Conservation (phyloP, 805 yeast species). For the Barnettozyma pratensis region DNA sequence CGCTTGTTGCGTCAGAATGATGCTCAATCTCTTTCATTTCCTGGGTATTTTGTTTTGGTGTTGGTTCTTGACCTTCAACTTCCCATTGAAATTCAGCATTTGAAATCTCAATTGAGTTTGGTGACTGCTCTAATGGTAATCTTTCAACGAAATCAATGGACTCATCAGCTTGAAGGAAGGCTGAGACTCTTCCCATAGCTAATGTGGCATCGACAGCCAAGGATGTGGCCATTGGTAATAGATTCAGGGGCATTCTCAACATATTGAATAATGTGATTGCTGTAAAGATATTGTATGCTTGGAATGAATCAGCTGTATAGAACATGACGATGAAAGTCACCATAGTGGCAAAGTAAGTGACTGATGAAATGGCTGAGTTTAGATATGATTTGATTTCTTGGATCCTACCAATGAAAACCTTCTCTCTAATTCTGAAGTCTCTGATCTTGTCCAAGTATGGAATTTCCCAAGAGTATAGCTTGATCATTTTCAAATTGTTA, state of each 20-base stretch:
- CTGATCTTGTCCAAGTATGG: conserved; percentile 61
- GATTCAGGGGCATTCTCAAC: conserved; percentile 52
- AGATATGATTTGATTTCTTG: conserved; percentile 60
- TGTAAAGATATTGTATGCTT: conserved; percentile 65
- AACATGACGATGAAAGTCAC: conserved; percentile 63
- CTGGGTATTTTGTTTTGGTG: conserved; percentile 1
- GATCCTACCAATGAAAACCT: conserved; percentile 53
- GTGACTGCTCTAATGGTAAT: conserved; percentile 31
- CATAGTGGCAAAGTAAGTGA: conserved; percentile 48
- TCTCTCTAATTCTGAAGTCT: conserved; percentile 55
- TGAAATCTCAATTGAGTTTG: conserved; percentile 38
- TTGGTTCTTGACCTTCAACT: conserved; percentile 23
- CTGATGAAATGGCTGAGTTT: conserved; percentile 60
- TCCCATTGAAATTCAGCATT: conserved; percentile 56
- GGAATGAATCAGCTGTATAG: conserved; percentile 35
- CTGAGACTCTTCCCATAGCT: conserved; percentile 49
- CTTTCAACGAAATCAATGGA: conserved; percentile 26
- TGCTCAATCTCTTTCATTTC: too few species aligned
- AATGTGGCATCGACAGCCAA: conserved; percentile 58
- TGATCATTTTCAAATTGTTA: conserved; percentile 74
- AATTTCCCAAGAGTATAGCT: conserved; percentile 87
- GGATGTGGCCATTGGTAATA: conserved; percentile 62
- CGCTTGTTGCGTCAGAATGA: conserved; percentile 7
- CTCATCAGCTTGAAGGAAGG: conserved; percentile 38
- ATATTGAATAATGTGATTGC: conserved; percentile 65